phyloP scores from a whole-genome alignment of 345 rosid species.

The Bruguiera sexangula region DNA sequence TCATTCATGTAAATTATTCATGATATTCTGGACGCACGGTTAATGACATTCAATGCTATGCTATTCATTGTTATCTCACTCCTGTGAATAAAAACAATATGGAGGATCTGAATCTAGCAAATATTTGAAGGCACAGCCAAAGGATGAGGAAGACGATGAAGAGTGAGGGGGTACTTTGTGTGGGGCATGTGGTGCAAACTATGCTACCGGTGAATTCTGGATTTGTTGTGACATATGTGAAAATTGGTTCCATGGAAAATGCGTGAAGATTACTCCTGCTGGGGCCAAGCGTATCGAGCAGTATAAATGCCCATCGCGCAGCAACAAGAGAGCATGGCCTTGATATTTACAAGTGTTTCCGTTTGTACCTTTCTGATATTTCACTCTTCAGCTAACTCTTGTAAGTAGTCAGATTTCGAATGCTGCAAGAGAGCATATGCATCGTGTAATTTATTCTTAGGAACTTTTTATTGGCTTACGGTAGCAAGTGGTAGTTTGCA shows the following conservation, averaged over 20 bases:
- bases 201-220: constrained; percentile 31
- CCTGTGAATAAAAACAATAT: constrained; percentile 33
- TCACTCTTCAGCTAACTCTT: constrained; percentile 15
- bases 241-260: constrained; percentile 34
- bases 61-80: background rate
- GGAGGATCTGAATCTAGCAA: constrained; percentile 48
- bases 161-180: constrained; percentile 28
- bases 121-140: constrained; percentile 27
- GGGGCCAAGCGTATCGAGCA: constrained; percentile 31
- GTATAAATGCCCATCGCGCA: constrained; percentile 29
- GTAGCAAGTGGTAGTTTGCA: constrained; percentile 14
- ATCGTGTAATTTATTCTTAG: background rate
- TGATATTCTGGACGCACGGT: background rate
- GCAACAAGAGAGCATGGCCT: constrained; percentile 26
- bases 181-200: constrained; percentile 31
- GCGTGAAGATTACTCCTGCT: constrained; percentile 34
- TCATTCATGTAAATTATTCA: too few species aligned
- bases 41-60: constrained; percentile 4
- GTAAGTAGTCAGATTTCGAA: constrained; percentile 19
- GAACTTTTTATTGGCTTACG: constrained; percentile 2
- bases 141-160: constrained; percentile 26
- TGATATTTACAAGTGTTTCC: constrained; percentile 6
- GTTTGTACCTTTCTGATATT: constrained; percentile 10
- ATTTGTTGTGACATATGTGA: constrained; percentile 31
- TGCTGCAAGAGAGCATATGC: constrained; percentile 16